Evolutionary conservation across 805 yeast genomes (phyloP).

Genomic region (Teunomyces pallodes): DNA sequence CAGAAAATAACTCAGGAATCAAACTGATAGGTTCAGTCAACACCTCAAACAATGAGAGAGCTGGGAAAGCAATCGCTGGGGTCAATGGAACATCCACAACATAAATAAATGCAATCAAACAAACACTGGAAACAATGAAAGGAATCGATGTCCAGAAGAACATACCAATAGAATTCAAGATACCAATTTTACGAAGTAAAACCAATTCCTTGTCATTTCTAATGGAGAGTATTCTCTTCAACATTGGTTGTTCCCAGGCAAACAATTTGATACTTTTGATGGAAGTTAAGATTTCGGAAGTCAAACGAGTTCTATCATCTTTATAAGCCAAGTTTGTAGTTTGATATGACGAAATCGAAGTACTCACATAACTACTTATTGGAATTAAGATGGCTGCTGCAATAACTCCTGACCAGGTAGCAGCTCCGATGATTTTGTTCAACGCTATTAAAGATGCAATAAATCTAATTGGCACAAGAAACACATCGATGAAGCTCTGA

Average conservation of each 20-base stretch:
- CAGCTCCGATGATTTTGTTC: slow-evolving; percentile 53
- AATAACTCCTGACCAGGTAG: slow-evolving; percentile 56
- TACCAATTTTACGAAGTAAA: slow-evolving; percentile 49
- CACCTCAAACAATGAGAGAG: slow-evolving; percentile 57
- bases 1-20: slow-evolving; percentile 55
- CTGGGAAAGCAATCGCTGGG: slow-evolving; percentile 69
- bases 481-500: slow-evolving; percentile 48
- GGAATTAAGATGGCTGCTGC: slow-evolving; percentile 59
- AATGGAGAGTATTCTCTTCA: slow-evolving; percentile 46
- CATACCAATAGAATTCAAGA: slow-evolving; percentile 40
- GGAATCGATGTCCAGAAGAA: slow-evolving; percentile 68
- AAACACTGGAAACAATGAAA: slow-evolving; percentile 58
- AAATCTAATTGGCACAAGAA: slow-evolving; percentile 59
- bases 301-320: slow-evolving; percentile 56
- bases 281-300: slow-evolving; percentile 57
- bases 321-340: slow-evolving; percentile 50
- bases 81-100: slow-evolving; percentile 49
- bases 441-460: slow-evolving; percentile 53
- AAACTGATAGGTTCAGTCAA: slow-evolving; percentile 56
- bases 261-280: slow-evolving; percentile 66
- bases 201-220: slow-evolving; percentile 59
- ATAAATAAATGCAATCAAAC: slow-evolving; percentile 54
- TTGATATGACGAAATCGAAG: slow-evolving; percentile 34
- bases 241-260: slow-evolving; percentile 69
- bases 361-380: slow-evolving; percentile 47